Conservation (phyloP, 768 basidiomycete species). For the Mycena vitilis region DNA sequence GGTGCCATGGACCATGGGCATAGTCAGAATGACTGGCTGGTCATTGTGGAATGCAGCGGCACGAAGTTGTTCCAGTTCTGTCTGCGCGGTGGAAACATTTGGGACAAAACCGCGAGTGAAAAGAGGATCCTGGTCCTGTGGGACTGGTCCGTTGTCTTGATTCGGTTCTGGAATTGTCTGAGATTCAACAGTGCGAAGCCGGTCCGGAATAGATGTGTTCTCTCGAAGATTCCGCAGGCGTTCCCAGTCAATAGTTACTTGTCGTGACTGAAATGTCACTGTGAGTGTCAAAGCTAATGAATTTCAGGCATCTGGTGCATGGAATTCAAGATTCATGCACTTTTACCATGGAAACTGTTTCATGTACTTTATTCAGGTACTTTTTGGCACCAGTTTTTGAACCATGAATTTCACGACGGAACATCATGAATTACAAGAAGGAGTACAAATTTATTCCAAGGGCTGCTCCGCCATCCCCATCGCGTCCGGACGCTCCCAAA, state of each 20-base stretch:
- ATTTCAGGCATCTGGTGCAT: too few relatives aligned
- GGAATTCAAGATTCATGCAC: too few relatives aligned
- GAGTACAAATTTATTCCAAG: neutral
- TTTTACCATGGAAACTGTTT: too few relatives aligned
- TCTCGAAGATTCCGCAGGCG: slow-evolving; percentile 1
- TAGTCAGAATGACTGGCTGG: slow-evolving; percentile 20
- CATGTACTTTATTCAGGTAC: neutral
- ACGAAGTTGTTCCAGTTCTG: slow-evolving; percentile 35
- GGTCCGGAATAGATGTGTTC: slow-evolving; percentile 9
- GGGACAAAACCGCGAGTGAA: slow-evolving; percentile 29
- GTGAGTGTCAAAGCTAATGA: too few relatives aligned
- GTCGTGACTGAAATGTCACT: too few relatives aligned
- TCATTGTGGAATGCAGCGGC: slow-evolving; percentile 25
- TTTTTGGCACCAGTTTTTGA: neutral
- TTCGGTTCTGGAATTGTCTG: neutral
- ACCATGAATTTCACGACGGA: neutral
- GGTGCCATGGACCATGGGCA: slow-evolving; percentile 29
- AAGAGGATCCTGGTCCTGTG: slow-evolving; percentile 5
- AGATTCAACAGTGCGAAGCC: slow-evolving; percentile 16
- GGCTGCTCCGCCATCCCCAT: slow-evolving; percentile 15
- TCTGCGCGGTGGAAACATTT: slow-evolving; percentile 15
- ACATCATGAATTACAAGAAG: neutral
- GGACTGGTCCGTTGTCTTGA: slow-evolving; percentile 4
- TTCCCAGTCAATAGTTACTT: slow-evolving; percentile 5
- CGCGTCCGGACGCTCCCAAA: slow-evolving; percentile 22